Base-by-base conservation (phyloP, 352 stramenopile genomes). In the Phytophthora citrophthora region DNA sequence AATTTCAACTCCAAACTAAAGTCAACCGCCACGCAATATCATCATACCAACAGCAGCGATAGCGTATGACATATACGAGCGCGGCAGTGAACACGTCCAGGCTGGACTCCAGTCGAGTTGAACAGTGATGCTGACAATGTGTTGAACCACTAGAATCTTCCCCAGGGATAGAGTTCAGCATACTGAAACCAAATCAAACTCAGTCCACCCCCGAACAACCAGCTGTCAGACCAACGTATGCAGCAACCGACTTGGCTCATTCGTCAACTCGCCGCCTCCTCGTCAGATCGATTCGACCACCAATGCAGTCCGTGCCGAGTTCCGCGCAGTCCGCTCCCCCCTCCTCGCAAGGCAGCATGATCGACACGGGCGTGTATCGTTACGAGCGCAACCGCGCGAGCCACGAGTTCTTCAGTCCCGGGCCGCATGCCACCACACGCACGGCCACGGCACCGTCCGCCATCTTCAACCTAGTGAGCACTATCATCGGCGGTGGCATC, bases 401-500 rank as follows among this genome's bases (percentile, higher is more conserved):
- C 54, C 76, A 88, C 65, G 85, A 93, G 70, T 93, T 86, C 70
- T 93, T 93, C 61, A 89, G 75, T 4, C 85, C 85, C 1, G 85
- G 85, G 0, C 85, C 85, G 26, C 81, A 83, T 47, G 46, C 60
- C 16, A 64, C 56, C 11, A 64, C 76, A 26, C 87, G 86, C 61
- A 91, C 84, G n/a, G 83, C 83, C 27, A 92, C 81, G 7, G 82
- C 77, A 40, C 73, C 76, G 43, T 94, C 85, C 12, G 84, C 88
- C 26, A 75, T 94, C 47, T 96, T 96, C 68, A 96, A 94, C 54
- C 74, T 97, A 12, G 87, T 95, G 46, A 94, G 87, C 65, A 97
- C 89, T 10, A 92, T 97, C 65, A 94, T 97, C 46, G 89, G 89
- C 29, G 89, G 88, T 46, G 89, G 89, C 9, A 85, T 94, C 50